A percentile compares a stretch with the other conserved stretches of the same genome.
Evolutionary conservation across 2,329 filamentous ascomycete species (phyloP).

Genomic region (Tolypocladium album): DNA sequence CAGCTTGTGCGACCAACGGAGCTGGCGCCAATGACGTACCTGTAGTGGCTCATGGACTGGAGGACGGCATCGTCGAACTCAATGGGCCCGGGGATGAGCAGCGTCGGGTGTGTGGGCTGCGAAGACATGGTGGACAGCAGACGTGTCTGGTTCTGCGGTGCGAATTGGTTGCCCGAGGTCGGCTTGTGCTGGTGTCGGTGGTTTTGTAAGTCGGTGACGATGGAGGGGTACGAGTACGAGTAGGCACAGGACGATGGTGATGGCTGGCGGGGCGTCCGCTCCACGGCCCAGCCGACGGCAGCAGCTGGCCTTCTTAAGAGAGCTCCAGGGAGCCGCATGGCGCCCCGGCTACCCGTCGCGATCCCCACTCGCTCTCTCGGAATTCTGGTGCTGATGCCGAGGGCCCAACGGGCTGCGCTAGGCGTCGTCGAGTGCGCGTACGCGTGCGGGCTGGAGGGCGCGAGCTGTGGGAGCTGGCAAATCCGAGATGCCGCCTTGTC

Average conservation of each 20-base stretch:
- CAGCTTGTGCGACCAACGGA: not conserved
- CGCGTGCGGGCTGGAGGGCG: not conserved
- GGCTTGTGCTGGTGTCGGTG: not conserved
- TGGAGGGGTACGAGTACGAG: too few relatives aligned
- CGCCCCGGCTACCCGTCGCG: not conserved
- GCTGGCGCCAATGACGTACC: slow-evolving; percentile 35
- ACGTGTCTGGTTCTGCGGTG: slow-evolving; percentile 8
- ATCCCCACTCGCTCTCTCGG: not conserved
- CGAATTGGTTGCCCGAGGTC: not conserved
- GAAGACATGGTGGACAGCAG: slow-evolving; percentile 42
- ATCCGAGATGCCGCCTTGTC: not conserved
- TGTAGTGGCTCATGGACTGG: slow-evolving; percentile 89
- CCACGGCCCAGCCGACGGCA: slow-evolving; percentile 16
- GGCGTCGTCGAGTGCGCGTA: too few relatives aligned
- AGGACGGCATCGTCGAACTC: slow-evolving; percentile 97
- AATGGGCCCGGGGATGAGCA: slow-evolving; percentile 95
- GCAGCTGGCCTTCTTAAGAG: slow-evolving; percentile 3
- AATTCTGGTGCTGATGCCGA: slow-evolving; percentile 1
- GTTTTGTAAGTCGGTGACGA: slow-evolving; percentile 1
- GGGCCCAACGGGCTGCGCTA: not conserved
- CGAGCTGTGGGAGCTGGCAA: not conserved
- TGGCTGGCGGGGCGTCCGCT: slow-evolving; percentile 16
- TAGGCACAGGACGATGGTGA: slow-evolving; percentile 4
- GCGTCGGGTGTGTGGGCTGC: slow-evolving; percentile 53
- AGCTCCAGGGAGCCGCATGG: slow-evolving; percentile 1